phyloP scores from a whole-genome alignment of 2,329 filamentous ascomycete species.

The Pyricularia sp. region DNA sequence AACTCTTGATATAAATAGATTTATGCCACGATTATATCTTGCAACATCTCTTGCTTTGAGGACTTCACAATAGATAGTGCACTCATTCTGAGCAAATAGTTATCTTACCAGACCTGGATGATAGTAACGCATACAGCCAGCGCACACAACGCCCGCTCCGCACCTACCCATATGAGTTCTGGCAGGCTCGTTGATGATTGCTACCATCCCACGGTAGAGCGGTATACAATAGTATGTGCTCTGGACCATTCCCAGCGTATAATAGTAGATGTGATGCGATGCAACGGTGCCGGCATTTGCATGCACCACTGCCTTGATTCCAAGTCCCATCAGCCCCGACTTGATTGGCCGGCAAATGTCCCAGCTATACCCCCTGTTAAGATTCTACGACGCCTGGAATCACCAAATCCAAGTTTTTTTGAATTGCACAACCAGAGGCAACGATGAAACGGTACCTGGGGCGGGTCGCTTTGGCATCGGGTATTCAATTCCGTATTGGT shows the following conservation, averaged over 20 bases:
- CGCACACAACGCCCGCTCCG: too few relatives aligned
- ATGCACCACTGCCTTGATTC: background rate
- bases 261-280: background rate
- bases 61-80: too few relatives aligned
- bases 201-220: too few relatives aligned
- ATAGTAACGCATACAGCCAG: too few relatives aligned
- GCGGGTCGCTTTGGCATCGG: background rate
- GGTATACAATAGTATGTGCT: too few relatives aligned
- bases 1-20: background rate
- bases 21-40: background rate
- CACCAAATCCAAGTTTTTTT: background rate
- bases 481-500: background rate
- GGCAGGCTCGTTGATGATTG: too few relatives aligned
- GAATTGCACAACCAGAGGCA: background rate
- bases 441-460: background rate
- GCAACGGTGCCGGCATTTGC: background rate
- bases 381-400: background rate
- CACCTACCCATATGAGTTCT: too few relatives aligned
- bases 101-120: too few relatives aligned
- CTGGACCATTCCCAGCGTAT: background rate
- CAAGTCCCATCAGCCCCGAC: background rate
- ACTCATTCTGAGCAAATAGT: too few relatives aligned
- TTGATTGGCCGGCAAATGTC: background rate
- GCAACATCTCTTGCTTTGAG: too few relatives aligned
- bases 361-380: background rate